Evolutionary conservation across 176 grass and related monocot genomes (phyloP).

Genomic region (Musa itinerans): DNA sequence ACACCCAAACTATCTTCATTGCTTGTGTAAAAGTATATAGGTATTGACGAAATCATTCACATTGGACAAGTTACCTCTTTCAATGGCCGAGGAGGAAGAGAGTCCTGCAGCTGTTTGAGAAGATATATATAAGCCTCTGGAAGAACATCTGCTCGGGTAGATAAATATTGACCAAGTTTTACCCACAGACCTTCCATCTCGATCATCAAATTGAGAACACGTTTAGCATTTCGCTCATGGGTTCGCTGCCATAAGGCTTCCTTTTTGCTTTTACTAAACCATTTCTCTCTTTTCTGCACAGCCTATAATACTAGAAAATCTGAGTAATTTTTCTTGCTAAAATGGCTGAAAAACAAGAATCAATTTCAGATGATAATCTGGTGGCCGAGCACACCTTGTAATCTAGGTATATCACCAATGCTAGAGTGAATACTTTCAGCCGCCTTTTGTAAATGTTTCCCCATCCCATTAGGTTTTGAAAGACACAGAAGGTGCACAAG

Average conservation of each 20-base stretch:
- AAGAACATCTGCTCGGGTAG: conserved; percentile 90
- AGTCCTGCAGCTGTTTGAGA: conserved; percentile 83
- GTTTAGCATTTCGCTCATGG: conserved; percentile 73
- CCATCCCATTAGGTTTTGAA: conserved; percentile 60
- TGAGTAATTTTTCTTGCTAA: not conserved
- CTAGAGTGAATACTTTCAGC: conserved; percentile 67
- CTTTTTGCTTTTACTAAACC: conserved; percentile 53
- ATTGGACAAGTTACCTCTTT: conserved; percentile 48
- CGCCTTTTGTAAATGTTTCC: conserved; percentile 57
- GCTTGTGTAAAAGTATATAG: not conserved
- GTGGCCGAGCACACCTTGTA: conserved; percentile 50
- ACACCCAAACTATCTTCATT: not conserved
- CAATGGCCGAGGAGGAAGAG: conserved; percentile 68
- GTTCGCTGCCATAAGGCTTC: conserved; percentile 61
- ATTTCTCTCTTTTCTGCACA: conserved; percentile 70
- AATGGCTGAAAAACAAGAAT: conserved; percentile 12
- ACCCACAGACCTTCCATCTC: conserved; percentile 96
- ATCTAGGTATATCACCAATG: conserved; percentile 64
- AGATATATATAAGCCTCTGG: conserved; percentile 84
- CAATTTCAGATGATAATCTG: not conserved
- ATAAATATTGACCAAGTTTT: conserved; percentile 92
- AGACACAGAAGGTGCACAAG: not conserved
- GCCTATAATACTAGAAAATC: conserved; percentile 38
- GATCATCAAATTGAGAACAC: conserved; percentile 84
- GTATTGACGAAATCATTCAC: not conserved